Conservation (phyloP, 106 monocot genomes). For the Dendrobium officinale region DNA sequence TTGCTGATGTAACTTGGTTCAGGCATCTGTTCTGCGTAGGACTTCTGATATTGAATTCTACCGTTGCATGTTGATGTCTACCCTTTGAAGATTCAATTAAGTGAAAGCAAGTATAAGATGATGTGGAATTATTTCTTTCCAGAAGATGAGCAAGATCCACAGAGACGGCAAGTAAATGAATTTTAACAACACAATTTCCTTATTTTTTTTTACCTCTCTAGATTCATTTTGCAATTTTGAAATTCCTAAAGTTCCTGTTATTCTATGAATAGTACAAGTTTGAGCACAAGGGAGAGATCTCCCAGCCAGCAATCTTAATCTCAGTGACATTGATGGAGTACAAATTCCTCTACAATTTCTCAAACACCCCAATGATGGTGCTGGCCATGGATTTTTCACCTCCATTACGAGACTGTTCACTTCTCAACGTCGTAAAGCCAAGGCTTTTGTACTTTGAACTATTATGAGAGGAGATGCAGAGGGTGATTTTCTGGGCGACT, state of each 20-base stretch:
- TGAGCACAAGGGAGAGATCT: conserved; percentile 20
- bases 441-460: conserved; percentile 59
- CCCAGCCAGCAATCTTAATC: conserved; percentile 50
- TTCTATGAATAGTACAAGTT: conserved; percentile 19
- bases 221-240: conserved; percentile 1
- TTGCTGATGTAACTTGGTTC: no score
- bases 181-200: no score
- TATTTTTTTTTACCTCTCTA: no score
- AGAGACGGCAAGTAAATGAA: conserved; percentile 58
- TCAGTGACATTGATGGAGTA: conserved; percentile 67
- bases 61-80: conserved; percentile 69
- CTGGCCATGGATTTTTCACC: conserved; percentile 5
- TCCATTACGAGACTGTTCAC: conserved; percentile 9
- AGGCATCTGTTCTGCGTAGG: no score
- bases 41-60: not conserved
- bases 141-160: conserved; percentile 89
- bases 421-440: conserved; percentile 21
- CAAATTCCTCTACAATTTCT: conserved; percentile 25
- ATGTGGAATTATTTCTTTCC: conserved; percentile 97
- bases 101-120: conserved; percentile 88
- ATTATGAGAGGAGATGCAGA: conserved; percentile 62
- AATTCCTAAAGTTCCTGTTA: not conserved
- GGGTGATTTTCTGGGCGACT: conserved; percentile 54
- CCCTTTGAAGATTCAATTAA: conserved; percentile 80
- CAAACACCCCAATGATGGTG: not conserved